These are phyloP conservation scores for Crataegus laevigata DNA, from an alignment of 306 rosid species.

Conservation along the genomic window DNA sequence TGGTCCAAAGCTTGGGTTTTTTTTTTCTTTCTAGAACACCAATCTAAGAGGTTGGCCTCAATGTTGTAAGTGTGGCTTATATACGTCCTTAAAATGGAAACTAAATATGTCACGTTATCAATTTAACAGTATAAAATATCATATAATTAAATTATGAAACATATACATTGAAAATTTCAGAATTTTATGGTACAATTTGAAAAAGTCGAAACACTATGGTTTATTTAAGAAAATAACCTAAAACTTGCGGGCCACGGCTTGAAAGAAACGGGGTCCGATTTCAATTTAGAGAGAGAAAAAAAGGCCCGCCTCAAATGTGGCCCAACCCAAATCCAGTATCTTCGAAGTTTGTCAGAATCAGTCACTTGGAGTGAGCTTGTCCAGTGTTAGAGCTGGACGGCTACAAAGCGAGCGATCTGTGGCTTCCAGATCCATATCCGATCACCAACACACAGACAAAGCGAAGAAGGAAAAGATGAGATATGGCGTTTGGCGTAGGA, in stretches of 20 bases:
- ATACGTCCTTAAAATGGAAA: too few relatives aligned
- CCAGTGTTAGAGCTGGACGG: background rate
- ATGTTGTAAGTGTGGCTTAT: too few relatives aligned
- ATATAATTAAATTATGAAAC: too few relatives aligned
- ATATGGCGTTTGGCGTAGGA: conserved; percentile 52
- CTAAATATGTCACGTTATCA: too few relatives aligned
- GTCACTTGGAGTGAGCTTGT: background rate
- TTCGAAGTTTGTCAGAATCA: background rate
- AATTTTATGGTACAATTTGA: too few relatives aligned
- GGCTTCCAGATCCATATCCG: background rate
- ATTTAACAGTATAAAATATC: too few relatives aligned
- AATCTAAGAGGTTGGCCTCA: too few relatives aligned
- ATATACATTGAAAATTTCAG: too few relatives aligned
- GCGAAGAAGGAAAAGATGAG: conserved; percentile 26
- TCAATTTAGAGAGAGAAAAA: background rate
- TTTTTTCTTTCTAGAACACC: too few relatives aligned
- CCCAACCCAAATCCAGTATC: background rate
- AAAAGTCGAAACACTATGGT: too few relatives aligned
- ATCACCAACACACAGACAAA: background rate
- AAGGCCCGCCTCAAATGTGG: background rate
- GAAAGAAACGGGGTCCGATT: background rate
- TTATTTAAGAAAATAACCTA: too few relatives aligned
- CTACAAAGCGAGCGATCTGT: background rate
- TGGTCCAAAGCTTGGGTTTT: too few relatives aligned
- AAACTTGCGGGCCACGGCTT: background rate